These are phyloP conservation scores for Massariosphaeria phaeospora DNA, from an alignment of 495 filamentous ascomycete species.

Conservation along the genomic window DNA sequence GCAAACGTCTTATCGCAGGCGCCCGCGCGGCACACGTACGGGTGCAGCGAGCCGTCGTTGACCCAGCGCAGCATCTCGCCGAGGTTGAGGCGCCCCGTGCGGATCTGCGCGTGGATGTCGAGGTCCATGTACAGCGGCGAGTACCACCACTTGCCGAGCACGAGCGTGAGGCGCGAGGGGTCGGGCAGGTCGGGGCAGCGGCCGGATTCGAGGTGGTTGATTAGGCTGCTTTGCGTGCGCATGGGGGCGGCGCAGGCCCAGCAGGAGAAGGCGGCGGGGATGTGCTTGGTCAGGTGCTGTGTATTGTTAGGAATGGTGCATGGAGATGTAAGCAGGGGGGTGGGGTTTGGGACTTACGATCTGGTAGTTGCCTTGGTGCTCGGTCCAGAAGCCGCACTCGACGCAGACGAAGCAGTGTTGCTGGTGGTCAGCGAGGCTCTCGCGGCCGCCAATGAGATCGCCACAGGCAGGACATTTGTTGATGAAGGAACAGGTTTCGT, in stretches of 20 bases:
- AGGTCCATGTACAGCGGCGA: slow-evolving; percentile 23
- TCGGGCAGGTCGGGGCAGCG: slow-evolving; percentile 4
- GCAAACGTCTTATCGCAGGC: slow-evolving; percentile 8
- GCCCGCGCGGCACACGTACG: slow-evolving; percentile 9
- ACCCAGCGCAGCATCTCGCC: background rate
- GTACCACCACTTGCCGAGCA: slow-evolving; percentile 21
- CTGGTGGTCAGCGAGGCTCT: background rate
- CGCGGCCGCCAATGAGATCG: background rate
- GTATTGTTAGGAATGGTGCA: background rate
- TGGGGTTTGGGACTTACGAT: background rate
- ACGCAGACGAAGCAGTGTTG: background rate
- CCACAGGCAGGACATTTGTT: background rate
- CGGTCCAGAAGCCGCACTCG: background rate
- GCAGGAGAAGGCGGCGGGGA: background rate
- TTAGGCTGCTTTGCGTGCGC: slow-evolving; percentile 1
- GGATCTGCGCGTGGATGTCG: slow-evolving; percentile 14
- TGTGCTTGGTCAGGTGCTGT: slow-evolving; percentile 8
- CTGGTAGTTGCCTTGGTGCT: background rate
- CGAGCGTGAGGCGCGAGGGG: background rate
- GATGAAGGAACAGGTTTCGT: background rate
- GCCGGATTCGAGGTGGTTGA: slow-evolving; percentile 23
- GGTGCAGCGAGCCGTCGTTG: slow-evolving; percentile 1
- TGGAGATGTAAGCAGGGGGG: background rate
- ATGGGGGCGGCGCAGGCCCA: slow-evolving; percentile 8
- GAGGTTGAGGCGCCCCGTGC: background rate